Percentiles rank a stretch among this genome's conserved stretches.
Evolutionary conservation across 1,284 basidiomycete genomes (phyloP).

Genomic region (Erythrobasidium hasegawianum): DNA sequence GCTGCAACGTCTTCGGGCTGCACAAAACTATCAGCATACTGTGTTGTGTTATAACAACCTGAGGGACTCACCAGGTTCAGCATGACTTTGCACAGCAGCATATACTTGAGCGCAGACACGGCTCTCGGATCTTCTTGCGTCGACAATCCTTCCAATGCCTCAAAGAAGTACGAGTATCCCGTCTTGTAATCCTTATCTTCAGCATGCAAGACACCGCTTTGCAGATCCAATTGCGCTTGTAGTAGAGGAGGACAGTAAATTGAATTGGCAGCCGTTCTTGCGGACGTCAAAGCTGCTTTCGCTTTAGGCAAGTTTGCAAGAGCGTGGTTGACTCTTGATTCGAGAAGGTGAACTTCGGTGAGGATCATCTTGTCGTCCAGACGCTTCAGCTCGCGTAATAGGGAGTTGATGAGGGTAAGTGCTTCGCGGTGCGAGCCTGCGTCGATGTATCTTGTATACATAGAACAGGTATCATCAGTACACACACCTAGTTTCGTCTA

Average conservation of each 20-base stretch:
- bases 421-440: constrained; percentile 73
- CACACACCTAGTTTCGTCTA: not conserved
- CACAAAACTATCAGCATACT: not conserved
- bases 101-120: constrained; percentile 89
- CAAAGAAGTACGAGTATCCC: constrained; percentile 88
- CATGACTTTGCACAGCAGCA: constrained; percentile 98
- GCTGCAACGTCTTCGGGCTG: constrained; percentile 89
- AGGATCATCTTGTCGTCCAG: constrained; percentile 98
- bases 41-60: not conserved
- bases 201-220: constrained; percentile 86
- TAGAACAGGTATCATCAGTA: not conserved
- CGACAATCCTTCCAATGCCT: constrained; percentile 88
- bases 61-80: constrained; percentile 68
- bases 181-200: constrained; percentile 98
- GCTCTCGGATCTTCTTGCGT: constrained; percentile 57
- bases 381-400: constrained; percentile 84
- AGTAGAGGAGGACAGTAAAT: constrained; percentile 95
- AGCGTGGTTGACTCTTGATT: constrained; percentile 84
- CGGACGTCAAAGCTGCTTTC: constrained; percentile 91
- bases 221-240: constrained; percentile 87
- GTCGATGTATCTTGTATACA: constrained; percentile 64
- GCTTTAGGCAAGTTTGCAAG: constrained; percentile 88
- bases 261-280: constrained; percentile 89
- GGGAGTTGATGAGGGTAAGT: constrained; percentile 71
- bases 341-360: constrained; percentile 91